These are phyloP conservation scores for Coix lacrymajobi DNA, from an alignment of 176 grass and related monocot species.

Conservation along the genomic window DNA sequence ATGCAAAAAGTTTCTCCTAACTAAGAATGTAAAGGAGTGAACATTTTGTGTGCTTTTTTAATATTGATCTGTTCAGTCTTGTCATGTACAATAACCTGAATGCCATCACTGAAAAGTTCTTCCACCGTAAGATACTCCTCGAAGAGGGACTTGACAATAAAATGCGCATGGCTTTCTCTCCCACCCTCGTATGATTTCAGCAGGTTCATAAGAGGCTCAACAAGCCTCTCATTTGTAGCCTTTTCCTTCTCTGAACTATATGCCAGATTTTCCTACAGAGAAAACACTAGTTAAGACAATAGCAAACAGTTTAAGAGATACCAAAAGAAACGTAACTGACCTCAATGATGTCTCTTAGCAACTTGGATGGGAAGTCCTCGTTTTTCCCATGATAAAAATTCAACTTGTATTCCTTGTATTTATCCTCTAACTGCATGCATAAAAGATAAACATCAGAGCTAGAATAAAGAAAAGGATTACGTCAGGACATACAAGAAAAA, in stretches of 20 bases:
- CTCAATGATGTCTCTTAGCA: constrained; percentile 72
- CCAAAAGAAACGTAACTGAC: constrained; percentile 33
- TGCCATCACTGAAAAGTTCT: constrained; percentile 88
- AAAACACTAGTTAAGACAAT: constrained; percentile 21
- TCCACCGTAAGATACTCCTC: constrained; percentile 86
- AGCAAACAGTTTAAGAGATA: not conserved
- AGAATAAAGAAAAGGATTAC: not conserved
- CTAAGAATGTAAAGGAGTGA: not conserved
- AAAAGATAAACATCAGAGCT: constrained; percentile 29
- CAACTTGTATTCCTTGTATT: constrained; percentile 62
- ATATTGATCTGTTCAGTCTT: not conserved
- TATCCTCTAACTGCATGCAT: constrained; percentile 69
- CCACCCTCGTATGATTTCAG: constrained; percentile 95
- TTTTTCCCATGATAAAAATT: constrained; percentile 39
- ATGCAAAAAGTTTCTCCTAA: not conserved
- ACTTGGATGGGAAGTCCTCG: constrained; percentile 71
- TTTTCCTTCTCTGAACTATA: constrained; percentile 70
- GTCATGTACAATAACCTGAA: constrained; percentile 55
- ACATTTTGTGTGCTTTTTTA: not conserved
- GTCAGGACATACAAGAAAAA: not conserved
- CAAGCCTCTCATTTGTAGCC: constrained; percentile 80
- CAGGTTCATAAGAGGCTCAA: constrained; percentile 73
- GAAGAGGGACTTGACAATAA: constrained; percentile 82
- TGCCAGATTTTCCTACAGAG: constrained; percentile 55
- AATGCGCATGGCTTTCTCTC: constrained; percentile 82